Evolutionary conservation across 371 early-diverging fungal genomes (phyloP).

Genomic region (Mucor indicus): DNA sequence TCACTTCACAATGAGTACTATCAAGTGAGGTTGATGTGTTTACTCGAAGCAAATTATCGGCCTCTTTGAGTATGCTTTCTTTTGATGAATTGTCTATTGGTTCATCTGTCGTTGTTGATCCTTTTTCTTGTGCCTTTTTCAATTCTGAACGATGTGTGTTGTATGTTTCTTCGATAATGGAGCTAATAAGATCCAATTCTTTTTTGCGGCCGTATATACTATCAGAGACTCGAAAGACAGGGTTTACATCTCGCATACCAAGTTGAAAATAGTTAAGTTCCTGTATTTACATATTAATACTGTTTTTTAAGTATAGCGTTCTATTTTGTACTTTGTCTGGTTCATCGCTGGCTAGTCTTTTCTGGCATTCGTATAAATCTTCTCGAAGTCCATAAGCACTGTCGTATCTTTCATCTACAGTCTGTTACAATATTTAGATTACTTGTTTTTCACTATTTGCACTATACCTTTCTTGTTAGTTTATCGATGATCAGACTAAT

Average conservation of each 20-base stretch:
- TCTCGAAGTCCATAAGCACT: conserved; percentile 55
- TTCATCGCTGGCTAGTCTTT: conserved; percentile 16
- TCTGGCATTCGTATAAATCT: conserved; percentile 49
- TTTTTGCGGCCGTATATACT: conserved; percentile 33
- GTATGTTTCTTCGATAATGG: conserved; percentile 23
- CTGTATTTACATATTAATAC: conserved; percentile 5
- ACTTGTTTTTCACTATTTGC: not conserved
- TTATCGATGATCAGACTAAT: conserved; percentile 54
- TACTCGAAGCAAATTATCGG: conserved; percentile 10
- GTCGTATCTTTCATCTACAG: conserved; percentile 54
- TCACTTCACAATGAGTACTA: conserved; percentile 22
- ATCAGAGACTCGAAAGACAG: conserved; percentile 41
- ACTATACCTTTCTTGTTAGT: conserved; percentile 51
- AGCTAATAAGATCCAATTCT: conserved; percentile 31
- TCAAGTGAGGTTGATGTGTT: conserved; percentile 9
- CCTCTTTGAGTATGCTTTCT: conserved; percentile 10
- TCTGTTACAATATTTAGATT: conserved; percentile 17
- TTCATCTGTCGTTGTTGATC: conserved; percentile 1
- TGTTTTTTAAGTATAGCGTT: not conserved
- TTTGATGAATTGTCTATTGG: not conserved
- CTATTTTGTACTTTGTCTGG: conserved; percentile 14
- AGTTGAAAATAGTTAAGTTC: conserved; percentile 34
- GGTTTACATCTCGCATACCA: conserved; percentile 36
- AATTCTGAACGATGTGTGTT: conserved; percentile 14
- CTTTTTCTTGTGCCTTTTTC: conserved; percentile 4